These are phyloP conservation scores for Sarocladiaceae sp. DNA, from an alignment of 2,329 filamentous ascomycete genomes.

Conservation along the genomic window DNA sequence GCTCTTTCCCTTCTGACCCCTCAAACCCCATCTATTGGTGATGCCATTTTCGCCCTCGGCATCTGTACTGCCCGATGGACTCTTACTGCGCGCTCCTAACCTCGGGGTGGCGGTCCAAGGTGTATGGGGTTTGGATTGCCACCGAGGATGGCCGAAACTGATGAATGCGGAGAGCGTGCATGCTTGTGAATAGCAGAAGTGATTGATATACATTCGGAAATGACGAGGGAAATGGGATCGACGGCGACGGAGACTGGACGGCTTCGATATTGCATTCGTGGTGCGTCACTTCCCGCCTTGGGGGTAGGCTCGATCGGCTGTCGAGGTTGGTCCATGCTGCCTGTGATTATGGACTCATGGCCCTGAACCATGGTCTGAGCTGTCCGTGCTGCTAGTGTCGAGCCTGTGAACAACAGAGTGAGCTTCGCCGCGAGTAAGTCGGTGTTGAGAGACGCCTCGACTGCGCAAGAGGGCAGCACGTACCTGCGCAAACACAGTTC, in stretches of 20 bases:
- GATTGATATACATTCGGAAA: constrained; percentile 98
- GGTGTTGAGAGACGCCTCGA: no score
- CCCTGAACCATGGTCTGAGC: constrained; percentile 2
- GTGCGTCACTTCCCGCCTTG: constrained; percentile 25
- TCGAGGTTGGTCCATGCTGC: constrained; percentile 11
- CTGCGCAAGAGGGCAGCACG: background rate
- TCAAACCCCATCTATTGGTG: constrained; percentile 84
- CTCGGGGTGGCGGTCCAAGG: constrained; percentile 44
- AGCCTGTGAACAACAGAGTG: background rate
- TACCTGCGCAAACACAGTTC: background rate
- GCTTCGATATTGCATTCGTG: constrained; percentile 55
- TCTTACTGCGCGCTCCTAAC: constrained; percentile 37
- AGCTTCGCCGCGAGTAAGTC: no score
- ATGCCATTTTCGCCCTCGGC: constrained; percentile 51
- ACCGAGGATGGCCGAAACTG: constrained; percentile 90
- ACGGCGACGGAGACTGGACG: constrained; percentile 74
- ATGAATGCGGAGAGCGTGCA: constrained; percentile 92
- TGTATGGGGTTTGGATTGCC: constrained; percentile 60
- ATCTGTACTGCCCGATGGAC: constrained; percentile 24
- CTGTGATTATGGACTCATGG: constrained; percentile 5
- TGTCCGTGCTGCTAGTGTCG: background rate
- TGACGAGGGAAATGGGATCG: constrained; percentile 87
- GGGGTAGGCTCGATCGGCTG: constrained; percentile 15
- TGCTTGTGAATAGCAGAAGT: constrained; percentile 98
- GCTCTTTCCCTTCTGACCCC: constrained; percentile 94